phyloP scores from a whole-genome alignment of 768 basidiomycete genomes.

The Pleurotus giganteus region DNA sequence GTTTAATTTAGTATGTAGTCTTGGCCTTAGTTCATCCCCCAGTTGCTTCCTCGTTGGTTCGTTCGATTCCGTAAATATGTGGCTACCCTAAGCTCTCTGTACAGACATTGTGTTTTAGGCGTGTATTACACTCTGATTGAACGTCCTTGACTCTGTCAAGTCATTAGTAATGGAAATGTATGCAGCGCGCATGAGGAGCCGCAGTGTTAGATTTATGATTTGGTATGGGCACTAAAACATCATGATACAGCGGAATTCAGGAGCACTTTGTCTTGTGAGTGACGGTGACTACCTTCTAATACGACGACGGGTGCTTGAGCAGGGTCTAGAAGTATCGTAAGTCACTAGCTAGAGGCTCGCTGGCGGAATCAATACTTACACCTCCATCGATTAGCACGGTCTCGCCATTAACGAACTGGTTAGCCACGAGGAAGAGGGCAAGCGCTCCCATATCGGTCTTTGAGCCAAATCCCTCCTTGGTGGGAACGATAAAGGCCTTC shows the following conservation, averaged over 20 bases:
- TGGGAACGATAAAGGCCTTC: slow-evolving; percentile 31
- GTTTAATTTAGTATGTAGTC: no score
- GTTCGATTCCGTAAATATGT: no score
- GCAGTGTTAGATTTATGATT: no score
- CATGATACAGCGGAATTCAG: background rate
- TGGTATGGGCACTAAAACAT: background rate
- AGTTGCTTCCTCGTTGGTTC: no score
- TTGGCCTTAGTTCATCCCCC: no score
- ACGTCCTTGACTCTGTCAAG: no score
- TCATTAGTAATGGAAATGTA: no score
- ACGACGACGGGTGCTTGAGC: slow-evolving; percentile 9
- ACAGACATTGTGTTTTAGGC: no score
- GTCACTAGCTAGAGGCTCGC: background rate
- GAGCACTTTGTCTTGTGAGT: background rate
- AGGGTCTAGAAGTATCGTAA: background rate
- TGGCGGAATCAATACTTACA: slow-evolving; percentile 23
- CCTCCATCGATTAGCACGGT: slow-evolving; percentile 45
- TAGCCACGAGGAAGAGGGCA: slow-evolving; percentile 38
- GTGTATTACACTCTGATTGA: no score
- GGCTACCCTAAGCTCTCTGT: no score
- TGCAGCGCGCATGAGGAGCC: no score
- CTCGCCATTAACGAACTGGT: slow-evolving; percentile 44
- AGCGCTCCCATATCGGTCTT: slow-evolving; percentile 37
- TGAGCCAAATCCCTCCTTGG: slow-evolving; percentile 27
- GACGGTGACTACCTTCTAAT: background rate